Evolutionary conservation across 768 basidiomycete genomes (phyloP).

Genomic region (Naganishia randhawae): DNA sequence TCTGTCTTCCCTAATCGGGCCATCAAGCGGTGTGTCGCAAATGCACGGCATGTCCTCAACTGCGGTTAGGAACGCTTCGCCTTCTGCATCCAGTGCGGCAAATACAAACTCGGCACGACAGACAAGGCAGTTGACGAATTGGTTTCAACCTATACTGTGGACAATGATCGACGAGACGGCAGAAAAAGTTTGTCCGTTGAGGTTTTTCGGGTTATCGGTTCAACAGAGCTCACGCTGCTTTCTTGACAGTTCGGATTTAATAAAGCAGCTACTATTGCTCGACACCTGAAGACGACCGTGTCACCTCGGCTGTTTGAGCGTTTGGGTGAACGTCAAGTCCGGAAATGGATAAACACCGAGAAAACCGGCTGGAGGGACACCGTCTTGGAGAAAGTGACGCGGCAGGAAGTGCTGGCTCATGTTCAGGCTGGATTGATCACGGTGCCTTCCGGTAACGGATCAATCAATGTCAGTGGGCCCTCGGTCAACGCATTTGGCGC

Average conservation of each 20-base stretch:
- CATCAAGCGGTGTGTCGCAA: background rate
- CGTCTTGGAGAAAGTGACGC: background rate
- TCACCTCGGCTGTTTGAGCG: conserved; percentile 2
- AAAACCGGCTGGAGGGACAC: conserved; percentile 5
- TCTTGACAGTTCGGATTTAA: conserved; percentile 7
- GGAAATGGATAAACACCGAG: conserved; percentile 13
- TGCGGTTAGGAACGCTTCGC: background rate
- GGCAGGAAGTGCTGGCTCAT: conserved; percentile 16
- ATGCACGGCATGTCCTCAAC: background rate
- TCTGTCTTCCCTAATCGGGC: background rate
- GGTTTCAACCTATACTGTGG: conserved; percentile 17
- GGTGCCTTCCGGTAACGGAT: background rate
- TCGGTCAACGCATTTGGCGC: background rate
- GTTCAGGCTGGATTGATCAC: conserved; percentile 13
- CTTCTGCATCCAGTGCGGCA: background rate
- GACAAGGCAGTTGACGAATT: conserved; percentile 12
- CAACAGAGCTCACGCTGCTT: background rate
- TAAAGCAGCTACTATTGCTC: conserved; percentile 7
- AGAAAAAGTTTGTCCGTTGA: background rate
- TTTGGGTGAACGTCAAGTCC: conserved; percentile 13
- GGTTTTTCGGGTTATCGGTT: background rate
- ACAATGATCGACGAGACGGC: conserved; percentile 11
- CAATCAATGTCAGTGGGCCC: background rate
- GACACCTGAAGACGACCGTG: conserved; percentile 2
- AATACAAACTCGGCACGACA: background rate